phyloP scores from a whole-genome alignment of 768 basidiomycete species.

The Lactarius quietus region DNA sequence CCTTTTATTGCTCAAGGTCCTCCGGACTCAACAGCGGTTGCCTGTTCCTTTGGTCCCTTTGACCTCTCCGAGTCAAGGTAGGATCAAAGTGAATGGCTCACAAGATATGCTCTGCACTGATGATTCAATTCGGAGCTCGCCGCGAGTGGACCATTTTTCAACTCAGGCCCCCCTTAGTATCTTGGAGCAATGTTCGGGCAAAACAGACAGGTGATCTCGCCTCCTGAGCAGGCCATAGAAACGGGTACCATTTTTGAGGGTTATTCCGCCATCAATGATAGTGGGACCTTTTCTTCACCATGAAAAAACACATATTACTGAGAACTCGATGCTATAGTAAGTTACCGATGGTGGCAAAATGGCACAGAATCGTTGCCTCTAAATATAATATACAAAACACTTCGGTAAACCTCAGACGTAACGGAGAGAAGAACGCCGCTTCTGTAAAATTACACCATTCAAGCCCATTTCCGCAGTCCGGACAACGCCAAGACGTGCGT shows the following conservation, averaged over 20 bases:
- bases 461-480: background rate
- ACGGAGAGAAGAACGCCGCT: background rate
- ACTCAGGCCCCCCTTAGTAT: background rate
- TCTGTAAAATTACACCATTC: background rate
- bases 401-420: background rate
- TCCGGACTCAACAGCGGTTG: background rate
- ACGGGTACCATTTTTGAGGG: background rate
- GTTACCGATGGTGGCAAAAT: background rate
- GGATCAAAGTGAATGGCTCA: no score
- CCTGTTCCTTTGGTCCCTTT: background rate
- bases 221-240: background rate
- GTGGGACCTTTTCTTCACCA: background rate
- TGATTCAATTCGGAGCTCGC: background rate
- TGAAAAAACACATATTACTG: background rate
- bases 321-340: background rate
- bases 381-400: background rate
- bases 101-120: background rate
- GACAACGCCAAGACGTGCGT: background rate
- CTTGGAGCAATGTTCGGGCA: background rate
- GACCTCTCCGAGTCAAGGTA: no score
- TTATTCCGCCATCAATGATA: background rate
- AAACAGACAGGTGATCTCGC: background rate
- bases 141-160: background rate
- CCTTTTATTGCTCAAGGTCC: background rate
- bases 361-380: background rate